Conservation (phyloP, 345 rosid species). For the Gossypium rotundifolium region DNA sequence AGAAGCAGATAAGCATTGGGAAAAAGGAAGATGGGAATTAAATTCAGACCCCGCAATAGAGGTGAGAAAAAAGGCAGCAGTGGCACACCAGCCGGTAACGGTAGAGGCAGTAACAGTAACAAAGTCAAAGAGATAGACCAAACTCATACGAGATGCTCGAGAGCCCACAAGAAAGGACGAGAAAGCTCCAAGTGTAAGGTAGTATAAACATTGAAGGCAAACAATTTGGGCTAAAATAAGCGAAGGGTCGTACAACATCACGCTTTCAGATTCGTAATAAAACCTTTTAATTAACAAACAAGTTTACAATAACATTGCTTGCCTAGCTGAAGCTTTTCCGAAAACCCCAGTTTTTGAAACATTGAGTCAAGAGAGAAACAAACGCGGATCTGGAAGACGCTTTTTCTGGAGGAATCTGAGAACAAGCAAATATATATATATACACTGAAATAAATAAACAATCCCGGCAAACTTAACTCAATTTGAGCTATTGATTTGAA, state of each 20-base stretch:
- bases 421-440: not conserved
- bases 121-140: slow-evolving; percentile 81
- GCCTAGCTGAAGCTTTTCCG: too few relatives aligned
- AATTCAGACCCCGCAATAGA: slow-evolving; percentile 59
- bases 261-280: not conserved
- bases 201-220: slow-evolving; percentile 79
- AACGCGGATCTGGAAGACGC: too few relatives aligned
- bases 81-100: slow-evolving; percentile 80
- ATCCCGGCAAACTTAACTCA: not conserved
- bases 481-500: not conserved
- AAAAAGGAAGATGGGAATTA: not conserved
- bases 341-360: too few relatives aligned
- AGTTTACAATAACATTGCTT: too few relatives aligned
- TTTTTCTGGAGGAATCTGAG: not conserved
- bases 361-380: too few relatives aligned
- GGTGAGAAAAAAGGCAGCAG: slow-evolving; percentile 52
- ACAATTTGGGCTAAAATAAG: slow-evolving; percentile 84
- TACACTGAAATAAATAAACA: too few relatives aligned
- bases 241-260: slow-evolving; percentile 97
- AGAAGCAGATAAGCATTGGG: not conserved
- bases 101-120: slow-evolving; percentile 63
- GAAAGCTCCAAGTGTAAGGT: slow-evolving; percentile 67
- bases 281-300: too few relatives aligned
- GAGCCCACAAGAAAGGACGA: slow-evolving; percentile 59
- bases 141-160: slow-evolving; percentile 74